These are phyloP conservation scores for Xylaria hypoxylon DNA, from an alignment of 2,329 filamentous ascomycete species.

Conservation along the genomic window DNA sequence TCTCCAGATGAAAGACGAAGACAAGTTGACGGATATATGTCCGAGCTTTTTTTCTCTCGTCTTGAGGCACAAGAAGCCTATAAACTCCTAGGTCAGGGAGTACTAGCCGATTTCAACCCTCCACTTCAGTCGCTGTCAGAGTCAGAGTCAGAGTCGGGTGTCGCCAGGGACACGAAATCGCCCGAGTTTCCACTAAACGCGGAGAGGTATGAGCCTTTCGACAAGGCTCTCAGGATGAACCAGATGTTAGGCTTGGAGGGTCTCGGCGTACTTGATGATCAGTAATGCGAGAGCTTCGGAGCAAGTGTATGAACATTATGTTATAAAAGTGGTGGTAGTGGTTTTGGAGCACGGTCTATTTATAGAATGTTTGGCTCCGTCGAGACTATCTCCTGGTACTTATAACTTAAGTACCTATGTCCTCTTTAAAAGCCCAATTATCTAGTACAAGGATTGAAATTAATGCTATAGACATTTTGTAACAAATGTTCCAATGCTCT, in stretches of 20 bases:
- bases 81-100: conserved; percentile 4
- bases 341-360: no score
- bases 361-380: no score
- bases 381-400: no score
- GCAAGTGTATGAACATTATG: no score
- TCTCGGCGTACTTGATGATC: not conserved
- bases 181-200: conserved; percentile 20
- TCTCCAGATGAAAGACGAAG: conserved; percentile 19
- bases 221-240: not conserved
- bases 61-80: not conserved
- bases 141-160: not conserved
- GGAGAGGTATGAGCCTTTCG: not conserved
- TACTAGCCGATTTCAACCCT: not conserved
- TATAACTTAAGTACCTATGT: no score
- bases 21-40: conserved; percentile 18
- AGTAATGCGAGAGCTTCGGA: no score
- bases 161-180: not conserved
- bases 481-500: no score
- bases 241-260: conserved; percentile 10
- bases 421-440: no score
- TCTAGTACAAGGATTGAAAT: no score
- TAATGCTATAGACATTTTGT: no score
- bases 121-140: not conserved
- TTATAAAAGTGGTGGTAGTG: no score
- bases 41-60: conserved; percentile 1